Evolutionary conservation across 2,329 filamentous ascomycete genomes (phyloP), one percentile per base, ranked within the genome.

Genomic region (Fusarium nelsonii): DNA sequence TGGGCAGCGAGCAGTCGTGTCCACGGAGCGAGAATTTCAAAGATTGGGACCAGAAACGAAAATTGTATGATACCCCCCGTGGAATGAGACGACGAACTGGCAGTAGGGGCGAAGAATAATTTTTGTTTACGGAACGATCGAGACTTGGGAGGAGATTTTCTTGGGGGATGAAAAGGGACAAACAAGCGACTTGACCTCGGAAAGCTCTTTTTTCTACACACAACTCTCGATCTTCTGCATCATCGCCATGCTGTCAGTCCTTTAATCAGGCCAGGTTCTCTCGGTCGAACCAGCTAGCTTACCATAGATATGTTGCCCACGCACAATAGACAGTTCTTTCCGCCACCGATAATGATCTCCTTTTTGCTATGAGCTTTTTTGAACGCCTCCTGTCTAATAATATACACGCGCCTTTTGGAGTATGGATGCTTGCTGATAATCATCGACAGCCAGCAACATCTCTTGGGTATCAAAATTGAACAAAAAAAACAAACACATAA

Each of bases 251-350:
- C 59, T 68, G 39, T 43, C 63, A 65, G 65, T 51, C 46, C 54
- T 44, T 58, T 63, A 64, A 67, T 62, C 41, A 65, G 68, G 64
- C 54, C 55, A 65, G 53, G 63, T 68, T 65, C 69, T 60, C 40
- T 49, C 48, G 50, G 62, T 60, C 53, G 67, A 69, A 65, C 62
- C 66, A 64, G 68, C 72, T 66, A 73, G 68, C 72, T 69, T 67
- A 68, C 58, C 61, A 73, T 74, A 75, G 74, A 74, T 44, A 73
- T 68, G 62, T 71, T 75, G 75, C 75, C 70, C 75, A 76, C 74
- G 75, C 74, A 77, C 68, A 74, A 77, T 71, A 73, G 65, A 76
- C 64, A 64, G 66, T 53, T 71, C 70, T 74, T 73, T 71, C 63
- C 72, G 69, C 69, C 64, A 70, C 43, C 44, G 44, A 60, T 32